Conservation (phyloP, 306 rosid genomes). For the Gillenia trifoliata region DNA sequence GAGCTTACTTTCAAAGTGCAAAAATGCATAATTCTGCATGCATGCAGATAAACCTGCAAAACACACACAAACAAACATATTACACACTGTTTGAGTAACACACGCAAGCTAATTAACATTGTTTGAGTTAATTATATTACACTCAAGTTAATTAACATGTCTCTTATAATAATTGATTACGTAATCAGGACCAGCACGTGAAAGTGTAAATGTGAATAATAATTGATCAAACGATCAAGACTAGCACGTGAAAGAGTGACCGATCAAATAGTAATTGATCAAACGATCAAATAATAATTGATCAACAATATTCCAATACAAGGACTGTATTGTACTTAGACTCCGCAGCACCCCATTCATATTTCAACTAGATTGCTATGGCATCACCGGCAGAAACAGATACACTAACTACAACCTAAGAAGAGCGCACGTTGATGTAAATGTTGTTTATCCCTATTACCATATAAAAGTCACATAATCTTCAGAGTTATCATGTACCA, state of each 20-base stretch:
- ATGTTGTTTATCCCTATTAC: neutral
- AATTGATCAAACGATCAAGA: neutral
- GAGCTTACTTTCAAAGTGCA: neutral
- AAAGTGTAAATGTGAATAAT: neutral
- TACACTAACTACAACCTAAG: neutral
- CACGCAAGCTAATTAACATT: too few species aligned
- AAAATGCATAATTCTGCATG: neutral
- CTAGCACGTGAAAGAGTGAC: too few species aligned
- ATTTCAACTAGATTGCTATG: neutral
- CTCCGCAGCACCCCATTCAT: neutral
- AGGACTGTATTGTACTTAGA: neutral
- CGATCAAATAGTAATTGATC: too few species aligned
- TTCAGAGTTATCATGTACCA: neutral
- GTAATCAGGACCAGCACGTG: fast-evolving
- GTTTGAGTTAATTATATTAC: too few species aligned
- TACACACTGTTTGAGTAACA: too few species aligned
- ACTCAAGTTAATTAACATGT: too few species aligned
- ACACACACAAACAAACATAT: neutral
- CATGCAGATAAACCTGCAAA: neutral
- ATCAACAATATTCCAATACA: neutral
- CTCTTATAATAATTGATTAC: neutral
- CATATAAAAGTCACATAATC: neutral
- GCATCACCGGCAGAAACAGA: neutral
- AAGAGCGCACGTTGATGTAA: neutral
- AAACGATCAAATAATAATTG: too few species aligned